These are phyloP conservation scores for Neonectria hederae DNA, from an alignment of 2,329 filamentous ascomycete genomes.

Conservation along the genomic window DNA sequence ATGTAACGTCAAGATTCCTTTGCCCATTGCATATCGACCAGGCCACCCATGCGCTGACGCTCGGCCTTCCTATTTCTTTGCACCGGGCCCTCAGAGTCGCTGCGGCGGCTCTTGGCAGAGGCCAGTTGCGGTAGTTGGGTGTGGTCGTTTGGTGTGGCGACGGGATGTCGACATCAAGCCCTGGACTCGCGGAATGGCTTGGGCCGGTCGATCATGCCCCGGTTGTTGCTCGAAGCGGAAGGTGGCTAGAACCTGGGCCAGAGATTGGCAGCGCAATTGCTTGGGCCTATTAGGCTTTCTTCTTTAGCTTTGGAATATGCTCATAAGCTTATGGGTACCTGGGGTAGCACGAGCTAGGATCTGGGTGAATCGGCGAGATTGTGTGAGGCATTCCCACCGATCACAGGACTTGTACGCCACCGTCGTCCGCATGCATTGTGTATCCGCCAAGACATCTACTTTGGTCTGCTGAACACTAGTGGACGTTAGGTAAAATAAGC, in stretches of 20 bases:
- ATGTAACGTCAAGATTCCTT: conserved; percentile 1
- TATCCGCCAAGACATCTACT: background rate
- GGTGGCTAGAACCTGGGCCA: conserved; percentile 35
- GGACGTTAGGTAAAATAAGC: too few species aligned
- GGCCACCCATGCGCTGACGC: background rate
- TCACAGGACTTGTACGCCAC: background rate
- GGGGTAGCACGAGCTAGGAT: background rate
- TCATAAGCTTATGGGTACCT: conserved; percentile 15
- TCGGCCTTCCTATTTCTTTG: conserved; percentile 14
- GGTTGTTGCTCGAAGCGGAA: conserved; percentile 12
- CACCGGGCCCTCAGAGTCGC: background rate
- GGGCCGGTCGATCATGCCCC: background rate
- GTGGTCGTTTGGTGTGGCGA: conserved; percentile 3
- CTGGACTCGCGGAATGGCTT: conserved; percentile 17
- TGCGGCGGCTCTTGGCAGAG: conserved; percentile 1
- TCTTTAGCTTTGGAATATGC: conserved; percentile 13
- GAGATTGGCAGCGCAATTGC: background rate
- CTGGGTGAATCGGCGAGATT: background rate
- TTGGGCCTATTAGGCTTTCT: background rate
- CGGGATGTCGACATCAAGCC: conserved; percentile 26
- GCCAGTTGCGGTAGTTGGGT: conserved; percentile 6
- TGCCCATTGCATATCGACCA: background rate
- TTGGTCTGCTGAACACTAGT: too few species aligned
- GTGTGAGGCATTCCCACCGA: background rate
- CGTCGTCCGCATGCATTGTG: background rate